A percentile compares a stretch with the other conserved stretches of the same genome.
Evolutionary conservation across 2,329 filamentous ascomycete species (phyloP).

Genomic region (Stylonectria norvegica): DNA sequence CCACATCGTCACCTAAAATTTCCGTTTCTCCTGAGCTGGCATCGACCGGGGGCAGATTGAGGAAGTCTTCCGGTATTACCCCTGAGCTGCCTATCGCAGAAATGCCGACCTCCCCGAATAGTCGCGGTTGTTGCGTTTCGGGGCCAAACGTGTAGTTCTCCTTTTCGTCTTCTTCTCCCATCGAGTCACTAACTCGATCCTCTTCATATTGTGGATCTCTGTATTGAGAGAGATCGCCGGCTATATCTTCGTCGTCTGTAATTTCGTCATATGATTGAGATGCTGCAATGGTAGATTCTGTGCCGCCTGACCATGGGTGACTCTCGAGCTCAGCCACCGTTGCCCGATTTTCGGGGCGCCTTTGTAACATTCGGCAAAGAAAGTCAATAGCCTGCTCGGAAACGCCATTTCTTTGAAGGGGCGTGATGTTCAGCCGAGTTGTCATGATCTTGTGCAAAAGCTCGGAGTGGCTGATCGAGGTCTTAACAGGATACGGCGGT

Average conservation of each 20-base stretch:
- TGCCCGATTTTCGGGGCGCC: slow-evolving; percentile 73
- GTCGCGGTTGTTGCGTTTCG: slow-evolving; percentile 34
- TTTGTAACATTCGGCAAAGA: slow-evolving; percentile 72
- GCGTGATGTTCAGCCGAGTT: slow-evolving; percentile 61
- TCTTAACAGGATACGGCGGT: slow-evolving; percentile 77
- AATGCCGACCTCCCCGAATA: slow-evolving; percentile 55
- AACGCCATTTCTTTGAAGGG: slow-evolving; percentile 57
- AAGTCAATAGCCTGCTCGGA: slow-evolving; percentile 71
- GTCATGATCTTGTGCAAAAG: slow-evolving; percentile 88
- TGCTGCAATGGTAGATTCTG: slow-evolving; percentile 28
- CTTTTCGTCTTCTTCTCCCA: slow-evolving; percentile 71
- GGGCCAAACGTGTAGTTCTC: slow-evolving; percentile 71
- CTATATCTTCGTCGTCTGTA: slow-evolving; percentile 56
- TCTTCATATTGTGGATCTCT: slow-evolving; percentile 31
- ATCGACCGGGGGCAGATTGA: slow-evolving; percentile 46
- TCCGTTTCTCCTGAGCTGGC: slow-evolving; percentile 40
- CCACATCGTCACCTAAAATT: slow-evolving; percentile 43
- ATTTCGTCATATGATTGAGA: slow-evolving; percentile 59
- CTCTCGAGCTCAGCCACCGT: slow-evolving; percentile 66
- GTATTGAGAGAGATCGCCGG: slow-evolving; percentile 59
- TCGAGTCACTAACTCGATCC: slow-evolving; percentile 41
- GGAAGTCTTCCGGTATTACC: slow-evolving; percentile 44
- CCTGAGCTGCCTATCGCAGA: slow-evolving; percentile 55
- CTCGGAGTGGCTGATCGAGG: slow-evolving; percentile 71
- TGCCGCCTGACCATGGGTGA: slow-evolving; percentile 67